Base-by-base conservation (phyloP, 805 yeast species). In the Cyberlindnera xylosilytica region DNA sequence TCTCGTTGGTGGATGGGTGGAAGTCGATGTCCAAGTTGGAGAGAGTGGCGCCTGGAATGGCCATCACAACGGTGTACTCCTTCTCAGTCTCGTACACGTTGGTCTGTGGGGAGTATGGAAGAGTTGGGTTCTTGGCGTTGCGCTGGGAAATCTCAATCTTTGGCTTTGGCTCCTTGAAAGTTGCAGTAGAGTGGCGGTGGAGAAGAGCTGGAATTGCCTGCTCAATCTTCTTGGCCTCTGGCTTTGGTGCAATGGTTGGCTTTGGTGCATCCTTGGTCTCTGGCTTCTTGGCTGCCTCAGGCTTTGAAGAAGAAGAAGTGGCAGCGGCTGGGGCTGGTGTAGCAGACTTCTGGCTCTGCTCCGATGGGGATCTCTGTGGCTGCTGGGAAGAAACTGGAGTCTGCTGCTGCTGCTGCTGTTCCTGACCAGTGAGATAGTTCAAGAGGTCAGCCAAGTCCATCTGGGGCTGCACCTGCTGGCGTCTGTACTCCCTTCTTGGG, bases 31-130 rank as follows among this genome's bases (percentile, higher is more conserved):
- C 74, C 48, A 79, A 70, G 15, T 74, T 69, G 31, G 70, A 69
- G 18, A 76, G 71, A 24, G 68, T 64, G 3, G 81, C 80, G 36
- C 85, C 85, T n/a, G 85, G 79, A 20, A 79, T 56, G 4, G 82
- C 73, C 11, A 78, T 56, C 1, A 73, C 73, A 11, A 78, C 69
- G 13, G 68, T 54, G 48, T 78, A 79, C 15, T 63, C 60, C 15
- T 66, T 66, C 1, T 66, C 65, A 38, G 67, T 63, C 46, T 79
- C 80, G 50, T 78, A 78, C n/a, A 78, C 72, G 49, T 79, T 80
- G 3, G 78, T 63, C 42, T 76, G 74, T 19, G 85, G 84, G 10
- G 82, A 73, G 46, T 76, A 76, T 48, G 81, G 81, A 35, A 72
- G 46, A 16, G 63, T 60, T 20, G 57, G 54, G 38, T 56, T 55